phyloP scores from a whole-genome alignment of 371 early-diverging fungal species.

The Mortierella sp. region DNA sequence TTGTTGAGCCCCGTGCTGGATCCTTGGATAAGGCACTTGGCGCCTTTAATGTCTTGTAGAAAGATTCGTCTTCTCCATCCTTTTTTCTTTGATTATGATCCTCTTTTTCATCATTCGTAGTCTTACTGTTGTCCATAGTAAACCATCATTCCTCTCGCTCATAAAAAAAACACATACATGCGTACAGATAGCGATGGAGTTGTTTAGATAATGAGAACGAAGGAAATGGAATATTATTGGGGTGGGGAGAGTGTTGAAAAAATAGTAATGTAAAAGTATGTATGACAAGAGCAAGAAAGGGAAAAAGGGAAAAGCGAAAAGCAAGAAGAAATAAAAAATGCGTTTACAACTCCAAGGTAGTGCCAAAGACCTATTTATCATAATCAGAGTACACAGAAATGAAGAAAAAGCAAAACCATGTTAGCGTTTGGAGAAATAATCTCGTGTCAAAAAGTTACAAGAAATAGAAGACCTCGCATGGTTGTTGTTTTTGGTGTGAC shows the following conservation, averaged over 20 bases:
- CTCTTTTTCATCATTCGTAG: background rate
- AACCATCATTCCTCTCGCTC: background rate
- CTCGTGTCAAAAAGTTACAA: background rate
- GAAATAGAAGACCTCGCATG: background rate
- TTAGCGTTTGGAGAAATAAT: background rate
- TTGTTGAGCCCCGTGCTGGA: constrained; percentile 65
- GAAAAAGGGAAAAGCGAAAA: background rate
- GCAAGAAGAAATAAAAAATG: background rate
- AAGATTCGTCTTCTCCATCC: background rate
- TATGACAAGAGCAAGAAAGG: background rate
- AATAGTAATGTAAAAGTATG: background rate
- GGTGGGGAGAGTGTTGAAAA: background rate
- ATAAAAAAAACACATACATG: background rate
- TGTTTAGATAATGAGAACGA: background rate
- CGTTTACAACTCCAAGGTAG: constrained; percentile 42
- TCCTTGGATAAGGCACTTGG: constrained; percentile 62
- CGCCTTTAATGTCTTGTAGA: constrained; percentile 65
- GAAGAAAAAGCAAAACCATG: background rate
- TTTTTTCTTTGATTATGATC: background rate
- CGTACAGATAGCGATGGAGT: background rate
- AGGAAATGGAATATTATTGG: background rate
- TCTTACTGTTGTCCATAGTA: background rate
- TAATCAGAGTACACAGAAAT: background rate
- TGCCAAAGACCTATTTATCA: constrained; percentile 40
- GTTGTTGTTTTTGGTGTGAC: background rate